Conservation (phyloP, 768 basidiomycete genomes). For the Mycena rebaudengoi region DNA sequence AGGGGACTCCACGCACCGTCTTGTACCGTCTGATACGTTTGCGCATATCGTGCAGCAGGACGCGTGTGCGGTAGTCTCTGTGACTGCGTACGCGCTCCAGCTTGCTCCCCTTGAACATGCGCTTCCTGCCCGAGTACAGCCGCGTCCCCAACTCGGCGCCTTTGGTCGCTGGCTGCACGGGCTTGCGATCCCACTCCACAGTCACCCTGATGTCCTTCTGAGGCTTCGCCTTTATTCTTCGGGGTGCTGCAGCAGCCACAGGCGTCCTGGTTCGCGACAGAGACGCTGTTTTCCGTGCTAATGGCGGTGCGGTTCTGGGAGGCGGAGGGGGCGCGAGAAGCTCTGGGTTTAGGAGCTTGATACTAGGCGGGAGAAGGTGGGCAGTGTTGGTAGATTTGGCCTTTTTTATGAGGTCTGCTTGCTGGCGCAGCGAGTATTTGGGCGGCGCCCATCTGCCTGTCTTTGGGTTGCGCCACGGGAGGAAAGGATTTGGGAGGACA, state of each 20-base stretch:
- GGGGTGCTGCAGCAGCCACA: too few relatives aligned
- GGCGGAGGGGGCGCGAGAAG: slow-evolving; percentile 23
- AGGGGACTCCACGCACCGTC: slow-evolving; percentile 51
- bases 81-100: slow-evolving; percentile 73
- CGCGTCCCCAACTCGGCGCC: slow-evolving; percentile 67
- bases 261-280: too few relatives aligned
- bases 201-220: slow-evolving; percentile 5
- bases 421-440: slow-evolving; percentile 76
- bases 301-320: not conserved
- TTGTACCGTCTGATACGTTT: slow-evolving; percentile 74
- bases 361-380: slow-evolving; percentile 73
- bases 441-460: slow-evolving; percentile 75
- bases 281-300: too few relatives aligned
- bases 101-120: slow-evolving; percentile 95
- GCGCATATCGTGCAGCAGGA: slow-evolving; percentile 75
- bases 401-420: slow-evolving; percentile 80
- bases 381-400: slow-evolving; percentile 64
- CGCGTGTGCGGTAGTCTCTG: slow-evolving; percentile 54
- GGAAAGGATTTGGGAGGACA: slow-evolving; percentile 71
- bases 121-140: slow-evolving; percentile 78
- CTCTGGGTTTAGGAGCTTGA: slow-evolving; percentile 54
- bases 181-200: slow-evolving; percentile 53
- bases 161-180: slow-evolving; percentile 48
- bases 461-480: slow-evolving; percentile 65
- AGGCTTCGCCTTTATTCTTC: not conserved